Evolutionary conservation across 176 grass and related monocot genomes (phyloP), one percentile per base, ranked within the genome.

Genomic region (Eragrostis nindensis): DNA sequence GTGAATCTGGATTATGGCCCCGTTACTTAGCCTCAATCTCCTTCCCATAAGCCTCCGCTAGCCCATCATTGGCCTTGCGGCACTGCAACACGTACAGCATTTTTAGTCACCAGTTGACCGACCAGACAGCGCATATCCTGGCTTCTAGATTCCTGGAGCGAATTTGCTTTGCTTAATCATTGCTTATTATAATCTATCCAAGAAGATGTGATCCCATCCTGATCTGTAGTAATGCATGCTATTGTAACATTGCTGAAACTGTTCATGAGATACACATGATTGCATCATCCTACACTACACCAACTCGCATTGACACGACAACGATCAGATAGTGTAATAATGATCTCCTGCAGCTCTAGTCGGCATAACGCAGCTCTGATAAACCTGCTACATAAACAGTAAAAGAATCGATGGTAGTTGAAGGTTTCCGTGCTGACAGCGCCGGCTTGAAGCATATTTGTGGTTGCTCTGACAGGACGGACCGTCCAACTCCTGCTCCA

Each of bases 391-490:
- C n/a, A 0, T 9, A 21, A 47, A 13, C 27, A 73, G 0, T 22
- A n/a, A n/a, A 11, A 29, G 43, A 74, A 19, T 32, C 1, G 22
- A 70, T 5, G 62, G 32, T 39, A 0, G 63, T 16, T 75, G 75
- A 73, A 73, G 45, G 43, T 13, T 70, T 43, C 40, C 27, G 19
- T 40, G 46, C 30, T 76, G 7, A 44, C 29, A 42, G 14, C 56
- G 11, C 76, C 1, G 76, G 17, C 49, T 39, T 19, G 48, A 71
- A 49, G 70, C 30, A 78, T 56, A 74, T 83, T 69, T 75, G 15
- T 52, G 81, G 25, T 75, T 11, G 43, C 32, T 70, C 70, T 44
- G 76, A 89, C 77, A 22, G 24, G 76, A 89, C 70, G 8, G 36
- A 6, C 63, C 44, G 24, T 85, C 82, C 54, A 70, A 76, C 76